These are phyloP conservation scores for Neoscytalidium dimidiatum DNA, from an alignment of 2,329 filamentous ascomycete genomes.

Conservation along the genomic window DNA sequence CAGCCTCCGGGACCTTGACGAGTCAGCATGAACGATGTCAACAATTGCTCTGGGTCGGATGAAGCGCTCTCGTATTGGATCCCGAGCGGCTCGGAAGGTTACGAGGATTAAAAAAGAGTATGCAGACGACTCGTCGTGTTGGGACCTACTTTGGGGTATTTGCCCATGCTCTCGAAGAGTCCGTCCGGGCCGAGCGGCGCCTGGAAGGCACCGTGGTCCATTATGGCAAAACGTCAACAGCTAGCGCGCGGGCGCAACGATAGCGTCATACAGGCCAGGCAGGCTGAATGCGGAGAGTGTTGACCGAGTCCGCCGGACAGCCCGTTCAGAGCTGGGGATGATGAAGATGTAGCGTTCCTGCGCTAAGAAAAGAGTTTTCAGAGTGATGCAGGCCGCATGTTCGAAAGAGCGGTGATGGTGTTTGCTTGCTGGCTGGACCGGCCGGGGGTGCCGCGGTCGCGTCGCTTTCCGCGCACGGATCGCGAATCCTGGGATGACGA, in stretches of 20 bases:
- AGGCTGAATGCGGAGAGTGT: background rate
- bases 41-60: background rate
- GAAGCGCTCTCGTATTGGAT: background rate
- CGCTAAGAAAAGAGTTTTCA: background rate
- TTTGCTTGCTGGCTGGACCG: slow-evolving; percentile 1
- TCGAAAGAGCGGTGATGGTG: slow-evolving; percentile 14
- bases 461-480: slow-evolving; percentile 3
- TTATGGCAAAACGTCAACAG: slow-evolving; percentile 6
- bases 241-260: background rate
- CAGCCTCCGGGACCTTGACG: slow-evolving; percentile 5
- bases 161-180: background rate
- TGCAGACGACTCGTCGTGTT: too few relatives aligned
- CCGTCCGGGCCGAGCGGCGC: background rate
- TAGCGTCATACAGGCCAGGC: background rate
- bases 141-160: background rate
- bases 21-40: background rate
- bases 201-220: slow-evolving; percentile 2
- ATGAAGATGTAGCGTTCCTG: background rate
- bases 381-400: background rate
- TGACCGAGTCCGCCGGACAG: background rate
- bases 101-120: background rate
- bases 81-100: too few relatives aligned
- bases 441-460: background rate
- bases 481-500: background rate
- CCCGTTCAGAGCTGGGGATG: background rate